Conservation (phyloP, 2,329 filamentous ascomycete species). For the Aspergillus neoniger region DNA sequence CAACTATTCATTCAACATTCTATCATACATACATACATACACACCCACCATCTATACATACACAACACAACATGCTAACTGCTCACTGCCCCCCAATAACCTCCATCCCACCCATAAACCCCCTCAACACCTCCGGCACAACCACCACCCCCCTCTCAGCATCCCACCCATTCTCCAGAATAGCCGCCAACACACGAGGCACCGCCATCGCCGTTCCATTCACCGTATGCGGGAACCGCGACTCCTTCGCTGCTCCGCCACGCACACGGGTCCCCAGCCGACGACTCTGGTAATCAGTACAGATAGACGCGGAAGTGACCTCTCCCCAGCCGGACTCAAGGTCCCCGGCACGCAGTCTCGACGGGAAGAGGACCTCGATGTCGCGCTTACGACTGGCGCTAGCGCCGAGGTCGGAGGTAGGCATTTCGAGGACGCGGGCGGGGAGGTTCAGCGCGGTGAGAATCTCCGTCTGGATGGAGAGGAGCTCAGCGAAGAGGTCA, state of each 20-base stretch:
- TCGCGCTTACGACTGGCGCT: conserved; percentile 85
- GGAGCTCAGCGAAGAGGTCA: conserved; percentile 76
- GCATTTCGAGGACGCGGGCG: conserved; percentile 92
- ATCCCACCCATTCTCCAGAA: conserved; percentile 90
- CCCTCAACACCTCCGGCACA: conserved; percentile 76
- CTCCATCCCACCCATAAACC: conserved; percentile 79
- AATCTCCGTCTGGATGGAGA: conserved; percentile 84
- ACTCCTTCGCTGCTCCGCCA: conserved; percentile 46
- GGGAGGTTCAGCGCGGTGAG: conserved; percentile 74
- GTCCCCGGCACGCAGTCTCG: conserved; percentile 52
- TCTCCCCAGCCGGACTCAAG: conserved; percentile 81
- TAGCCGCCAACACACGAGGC: conserved; percentile 81
- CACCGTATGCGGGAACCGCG: conserved; percentile 80
- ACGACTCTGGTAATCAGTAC: conserved; percentile 90
- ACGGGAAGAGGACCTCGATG: conserved; percentile 93
- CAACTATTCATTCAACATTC: background rate
- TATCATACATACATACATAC: conserved; percentile 4
- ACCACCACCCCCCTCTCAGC: conserved; percentile 65
- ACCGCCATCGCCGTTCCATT: conserved; percentile 95
- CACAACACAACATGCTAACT: background rate
- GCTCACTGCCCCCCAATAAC: conserved; percentile 54
- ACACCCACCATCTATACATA: conserved; percentile 5
- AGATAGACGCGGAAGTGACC: conserved; percentile 85
- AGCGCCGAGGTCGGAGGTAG: conserved; percentile 81
- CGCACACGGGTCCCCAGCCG: conserved; percentile 75